Conservation (phyloP, 768 basidiomycete genomes). For the Tephrocybe rancida region DNA sequence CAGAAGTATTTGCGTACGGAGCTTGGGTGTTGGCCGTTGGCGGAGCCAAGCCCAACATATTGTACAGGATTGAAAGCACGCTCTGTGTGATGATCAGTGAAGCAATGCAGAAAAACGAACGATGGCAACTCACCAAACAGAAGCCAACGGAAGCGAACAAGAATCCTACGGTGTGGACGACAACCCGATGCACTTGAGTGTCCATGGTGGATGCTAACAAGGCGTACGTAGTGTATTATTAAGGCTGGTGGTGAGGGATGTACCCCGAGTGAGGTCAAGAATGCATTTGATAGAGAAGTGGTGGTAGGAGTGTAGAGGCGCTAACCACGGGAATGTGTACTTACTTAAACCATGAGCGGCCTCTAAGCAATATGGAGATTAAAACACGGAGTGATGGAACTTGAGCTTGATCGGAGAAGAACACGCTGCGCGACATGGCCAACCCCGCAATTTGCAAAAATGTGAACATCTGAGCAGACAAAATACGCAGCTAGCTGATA, state of each 20-base stretch:
- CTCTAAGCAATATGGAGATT: no score
- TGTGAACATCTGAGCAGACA: no score
- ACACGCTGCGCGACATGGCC: no score
- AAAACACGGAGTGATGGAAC: no score
- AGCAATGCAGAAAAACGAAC: background rate
- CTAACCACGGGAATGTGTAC: background rate
- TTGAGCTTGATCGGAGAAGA: no score
- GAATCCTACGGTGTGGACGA: constrained; percentile 32
- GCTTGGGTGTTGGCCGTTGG: constrained; percentile 1
- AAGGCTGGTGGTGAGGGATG: background rate
- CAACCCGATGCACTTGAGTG: constrained; percentile 20
- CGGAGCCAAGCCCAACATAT: constrained; percentile 2
- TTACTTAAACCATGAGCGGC: background rate
- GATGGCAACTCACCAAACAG: constrained; percentile 30
- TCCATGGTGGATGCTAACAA: constrained; percentile 6
- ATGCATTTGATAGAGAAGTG: constrained; percentile 1
- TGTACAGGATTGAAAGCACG: constrained; percentile 30
- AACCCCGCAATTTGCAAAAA: no score
- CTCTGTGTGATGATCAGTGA: constrained; percentile 26
- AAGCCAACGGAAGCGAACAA: constrained; percentile 36
- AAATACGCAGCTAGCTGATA: no score
- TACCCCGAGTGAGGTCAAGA: constrained; percentile 2
- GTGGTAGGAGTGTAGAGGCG: background rate
- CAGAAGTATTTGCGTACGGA: background rate
- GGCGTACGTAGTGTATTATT: background rate